Percentiles rank a stretch among this genome's conserved stretches.
Conservation (phyloP, 129 eudicot genomes). For the Escallonia rubra region DNA sequence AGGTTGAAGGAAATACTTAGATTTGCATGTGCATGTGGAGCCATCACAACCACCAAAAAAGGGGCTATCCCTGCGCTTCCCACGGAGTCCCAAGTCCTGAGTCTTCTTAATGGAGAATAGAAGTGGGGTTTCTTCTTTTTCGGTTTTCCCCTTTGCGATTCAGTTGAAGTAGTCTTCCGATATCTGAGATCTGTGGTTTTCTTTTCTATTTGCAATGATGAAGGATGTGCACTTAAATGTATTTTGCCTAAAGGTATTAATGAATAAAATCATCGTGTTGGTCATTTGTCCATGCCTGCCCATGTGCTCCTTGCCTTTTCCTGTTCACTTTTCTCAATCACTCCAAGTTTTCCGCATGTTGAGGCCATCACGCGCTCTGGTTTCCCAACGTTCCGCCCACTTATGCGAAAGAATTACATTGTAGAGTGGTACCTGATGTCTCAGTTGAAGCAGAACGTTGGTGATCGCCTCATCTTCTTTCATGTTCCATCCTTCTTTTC, state of each 20-base stretch:
- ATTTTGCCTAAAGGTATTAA: no score
- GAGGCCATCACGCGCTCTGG: no score
- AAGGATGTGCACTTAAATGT: no score
- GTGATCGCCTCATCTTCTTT: no score
- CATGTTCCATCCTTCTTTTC: no score
- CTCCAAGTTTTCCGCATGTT: no score
- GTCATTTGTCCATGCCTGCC: neutral
- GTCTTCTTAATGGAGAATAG: conserved; percentile 19
- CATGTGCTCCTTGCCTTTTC: neutral
- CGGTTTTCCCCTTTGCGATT: neutral
- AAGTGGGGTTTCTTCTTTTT: neutral
- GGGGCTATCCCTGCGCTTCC: conserved; percentile 99
- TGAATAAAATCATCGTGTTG: neutral
- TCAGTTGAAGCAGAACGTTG: no score
- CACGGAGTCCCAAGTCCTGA: conserved; percentile 48
- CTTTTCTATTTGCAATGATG: no score
- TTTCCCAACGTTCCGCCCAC: no score
- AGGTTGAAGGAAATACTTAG: conserved; percentile 58
- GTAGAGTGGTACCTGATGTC: no score
- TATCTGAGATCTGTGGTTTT: no score
- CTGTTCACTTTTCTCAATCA: neutral
- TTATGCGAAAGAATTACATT: no score
- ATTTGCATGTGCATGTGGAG: conserved; percentile 92
- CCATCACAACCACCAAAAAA: conserved; percentile 91
- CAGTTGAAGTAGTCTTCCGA: neutral